Evolutionary conservation across 345 rosid species (phyloP), one percentile per base, ranked within the genome.

Genomic region (Orychophragmus violaceus): DNA sequence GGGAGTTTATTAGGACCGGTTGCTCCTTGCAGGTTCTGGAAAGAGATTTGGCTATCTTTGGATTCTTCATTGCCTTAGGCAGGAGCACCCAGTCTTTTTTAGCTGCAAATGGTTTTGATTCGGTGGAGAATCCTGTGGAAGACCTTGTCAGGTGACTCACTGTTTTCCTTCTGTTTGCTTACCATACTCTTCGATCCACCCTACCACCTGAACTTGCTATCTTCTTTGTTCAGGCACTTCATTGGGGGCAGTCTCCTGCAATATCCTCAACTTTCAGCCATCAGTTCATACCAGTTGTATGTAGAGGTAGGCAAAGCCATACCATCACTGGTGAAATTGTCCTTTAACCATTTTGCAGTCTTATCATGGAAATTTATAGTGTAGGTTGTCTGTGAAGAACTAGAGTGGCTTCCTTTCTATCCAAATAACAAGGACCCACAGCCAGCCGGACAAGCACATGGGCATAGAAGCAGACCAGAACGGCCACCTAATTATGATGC

Each of bases 11-110:
- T 8, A 23, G 32, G 49, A 57, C 55, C 33, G 27, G 44, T 22
- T 65, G 60, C 66, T 64, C 74, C 70, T 58, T 77, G 80, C 94
- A 94, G 97, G 86, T 88, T 48, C 75, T 94, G 85, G 96, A 85
- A 73, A 88, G 84, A 81, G 99, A 94, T 82, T 84, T 94, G 82
- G 91, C 99, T 80, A 84, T 90, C 64, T 90, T 94, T 83, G 99
- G 99, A 66, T 90, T 90, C 83, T 94, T 94, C 75, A 90, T 90
- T 76, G 96, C 96, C 54, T 77, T 94, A 24, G 99, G 99, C 62
- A 83, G 96, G 82, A 85, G 90, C 66, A 82, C 90, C 22, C 84
- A 83, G 71, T 79, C 82, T 21, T 87, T 71, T 78, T 69, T 90
- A 76, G 79, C 85, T 66, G 86, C 84, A 45, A 88, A 90, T 77